Base-by-base conservation (phyloP, 78 protist species). In the Guillardia theta region DNA sequence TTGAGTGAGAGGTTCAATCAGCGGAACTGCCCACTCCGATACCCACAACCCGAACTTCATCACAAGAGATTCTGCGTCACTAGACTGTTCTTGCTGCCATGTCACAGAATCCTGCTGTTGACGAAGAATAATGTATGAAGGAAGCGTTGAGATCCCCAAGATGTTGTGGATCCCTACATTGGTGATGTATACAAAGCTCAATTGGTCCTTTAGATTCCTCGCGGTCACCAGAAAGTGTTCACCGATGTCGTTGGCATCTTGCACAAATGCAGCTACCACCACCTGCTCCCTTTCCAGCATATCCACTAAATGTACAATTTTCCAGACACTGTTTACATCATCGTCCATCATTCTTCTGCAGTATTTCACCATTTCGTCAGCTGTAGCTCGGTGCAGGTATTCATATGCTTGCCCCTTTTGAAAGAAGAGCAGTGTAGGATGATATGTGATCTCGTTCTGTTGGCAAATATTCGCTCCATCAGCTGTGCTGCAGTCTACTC, bases 401-500 rank as follows among this genome's bases (percentile, higher is more conserved):
- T 78, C 90, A 19, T n/a, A 78, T 18, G 50, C 45, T 18, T 8
- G 10, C 48, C 90, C 90, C 15, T 48, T n/a, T 48, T 18, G 10
- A 50, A 43, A 37, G 53, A 78, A 50, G 18, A 78, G 30, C 44
- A 78, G 10, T 5, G 45, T 15, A 30, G 90, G 90, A 50, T 78
- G 90, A 30, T 78, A 78, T n/a, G 10, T 24, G 53, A 78, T 48
- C 15, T 78, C 90, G 3, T 21, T 0, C 90, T 70, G 83, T 1
- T 43, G 47, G 90, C 90, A 78, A 30, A 78, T 9, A 10, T 10
- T 19, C n/a, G 90, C 1, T 3, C 90, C 90, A 0, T 9, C 39
- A 10, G 44, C n/a, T 3, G 90, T 12, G 50, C 90, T 78, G 90
- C 90, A 78, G 39, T 78, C 90, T 5, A 78, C 90, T 19, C 90